Percentiles rank a stretch among this genome's conserved stretches.
These are phyloP conservation scores for Pseudomonodictys pantanalensis DNA, from an alignment of 495 filamentous ascomycete species.

Conservation along the genomic window DNA sequence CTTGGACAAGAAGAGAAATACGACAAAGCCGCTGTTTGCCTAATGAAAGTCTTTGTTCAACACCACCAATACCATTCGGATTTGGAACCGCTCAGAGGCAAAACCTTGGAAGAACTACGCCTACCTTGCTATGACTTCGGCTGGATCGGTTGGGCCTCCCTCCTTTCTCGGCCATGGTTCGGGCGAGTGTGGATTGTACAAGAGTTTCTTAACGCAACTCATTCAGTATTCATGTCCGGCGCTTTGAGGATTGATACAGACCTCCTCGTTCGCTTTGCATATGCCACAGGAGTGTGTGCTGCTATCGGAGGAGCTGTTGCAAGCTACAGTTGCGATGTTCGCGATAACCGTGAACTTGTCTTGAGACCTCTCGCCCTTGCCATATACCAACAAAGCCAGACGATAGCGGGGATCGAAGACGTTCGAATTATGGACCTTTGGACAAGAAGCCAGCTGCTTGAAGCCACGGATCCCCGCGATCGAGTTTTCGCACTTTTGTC, in stretches of 20 bases:
- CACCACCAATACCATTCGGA: neutral
- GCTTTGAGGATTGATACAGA: neutral
- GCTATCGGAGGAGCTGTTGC: neutral
- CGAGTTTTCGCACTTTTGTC: conserved; percentile 9
- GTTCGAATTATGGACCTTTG: conserved; percentile 1
- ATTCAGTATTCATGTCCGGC: conserved; percentile 1
- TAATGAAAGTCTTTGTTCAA: neutral
- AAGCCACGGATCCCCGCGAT: conserved; percentile 5
- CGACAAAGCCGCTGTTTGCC: neutral
- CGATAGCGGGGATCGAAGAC: neutral
- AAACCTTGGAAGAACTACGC: neutral
- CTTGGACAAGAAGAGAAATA: conserved; percentile 13
- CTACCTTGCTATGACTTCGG: neutral
- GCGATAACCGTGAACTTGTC: neutral
- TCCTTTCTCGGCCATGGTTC: conserved; percentile 13
- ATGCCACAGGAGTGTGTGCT: neutral
- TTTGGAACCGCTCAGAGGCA: neutral
- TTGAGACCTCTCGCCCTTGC: conserved; percentile 1
- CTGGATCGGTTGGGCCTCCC: conserved; percentile 1
- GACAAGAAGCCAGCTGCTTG: conserved; percentile 7
- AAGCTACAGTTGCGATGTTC: neutral
- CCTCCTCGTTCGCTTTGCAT: neutral
- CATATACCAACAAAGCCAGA: neutral
- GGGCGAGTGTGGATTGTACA: conserved; percentile 22
- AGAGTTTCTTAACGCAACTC: conserved; percentile 11